Evolutionary conservation across 371 early-diverging fungal genomes (phyloP).

Genomic region (Mortierella polycephala): DNA sequence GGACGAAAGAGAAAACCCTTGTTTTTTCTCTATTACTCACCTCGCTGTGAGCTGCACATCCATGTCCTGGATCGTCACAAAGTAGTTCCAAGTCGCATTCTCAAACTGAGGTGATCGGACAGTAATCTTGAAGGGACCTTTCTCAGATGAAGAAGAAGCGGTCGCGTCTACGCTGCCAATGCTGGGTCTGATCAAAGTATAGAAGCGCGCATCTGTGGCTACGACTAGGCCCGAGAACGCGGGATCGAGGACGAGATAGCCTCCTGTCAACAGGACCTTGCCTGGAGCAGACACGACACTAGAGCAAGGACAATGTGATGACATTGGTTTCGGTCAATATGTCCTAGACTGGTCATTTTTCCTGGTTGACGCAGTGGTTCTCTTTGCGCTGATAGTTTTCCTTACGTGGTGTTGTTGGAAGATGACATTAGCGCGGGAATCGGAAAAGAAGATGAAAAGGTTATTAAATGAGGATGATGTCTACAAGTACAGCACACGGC

Average conservation of each 20-base stretch:
- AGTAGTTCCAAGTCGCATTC: constrained; percentile 73
- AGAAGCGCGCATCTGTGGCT: constrained; percentile 86
- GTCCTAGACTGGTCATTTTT: too few relatives aligned
- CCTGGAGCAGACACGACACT: constrained; percentile 89
- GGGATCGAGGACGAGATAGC: constrained; percentile 94
- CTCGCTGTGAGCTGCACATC: constrained; percentile 24
- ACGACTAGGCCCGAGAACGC: constrained; percentile 85
- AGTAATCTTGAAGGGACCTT: constrained; percentile 51
- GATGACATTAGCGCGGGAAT: neutral
- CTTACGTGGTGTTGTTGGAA: constrained; percentile 30
- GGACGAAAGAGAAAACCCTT: too few relatives aligned
- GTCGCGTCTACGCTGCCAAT: neutral
- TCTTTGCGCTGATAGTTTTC: neutral
- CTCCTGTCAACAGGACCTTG: constrained; percentile 93
- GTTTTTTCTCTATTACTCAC: neutral
- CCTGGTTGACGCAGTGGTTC: neutral
- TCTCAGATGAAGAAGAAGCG: neutral
- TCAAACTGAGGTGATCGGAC: constrained; percentile 81
- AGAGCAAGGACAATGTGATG: neutral
- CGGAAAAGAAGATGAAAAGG: too few relatives aligned
- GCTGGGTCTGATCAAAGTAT: constrained; percentile 67
- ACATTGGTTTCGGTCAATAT: neutral
- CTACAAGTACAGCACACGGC: too few relatives aligned
- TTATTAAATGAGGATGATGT: too few relatives aligned
- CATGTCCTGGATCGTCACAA: constrained; percentile 29